Conservation (phyloP, 306 rosid genomes). For the Dalbergia oliveri region DNA sequence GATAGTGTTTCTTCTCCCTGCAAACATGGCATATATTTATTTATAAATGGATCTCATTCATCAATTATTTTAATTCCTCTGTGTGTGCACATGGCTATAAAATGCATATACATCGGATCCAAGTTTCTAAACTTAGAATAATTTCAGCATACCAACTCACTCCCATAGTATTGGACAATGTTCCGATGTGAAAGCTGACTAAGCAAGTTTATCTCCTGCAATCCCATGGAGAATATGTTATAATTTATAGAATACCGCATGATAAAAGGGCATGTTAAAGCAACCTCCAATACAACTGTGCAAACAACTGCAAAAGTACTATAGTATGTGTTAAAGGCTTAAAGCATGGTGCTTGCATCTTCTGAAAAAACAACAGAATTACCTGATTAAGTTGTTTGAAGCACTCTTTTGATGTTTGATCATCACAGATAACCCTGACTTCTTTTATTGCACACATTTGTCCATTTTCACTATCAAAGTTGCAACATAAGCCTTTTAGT, state of each 20-base stretch:
- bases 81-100: slow-evolving; percentile 8
- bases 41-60: slow-evolving; percentile 34
- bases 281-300: slow-evolving; percentile 35
- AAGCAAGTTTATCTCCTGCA: slow-evolving; percentile 94
- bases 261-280: slow-evolving; percentile 8
- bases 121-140: slow-evolving; percentile 5
- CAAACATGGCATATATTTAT: slow-evolving; percentile 42
- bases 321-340: slow-evolving; percentile 26
- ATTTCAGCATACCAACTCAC: slow-evolving; percentile 69
- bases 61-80: neutral
- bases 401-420: slow-evolving; percentile 85
- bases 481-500: slow-evolving; percentile 54
- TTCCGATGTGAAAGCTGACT: slow-evolving; percentile 87
- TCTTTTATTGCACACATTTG: slow-evolving; percentile 99
- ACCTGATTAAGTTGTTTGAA: slow-evolving; percentile 97
- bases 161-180: slow-evolving; percentile 91
- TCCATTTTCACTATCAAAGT: slow-evolving; percentile 83
- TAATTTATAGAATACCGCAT: slow-evolving; percentile 24
- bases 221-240: slow-evolving; percentile 33
- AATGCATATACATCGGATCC: slow-evolving; percentile 16
- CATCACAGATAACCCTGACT: slow-evolving; percentile 84
- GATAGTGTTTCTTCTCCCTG: slow-evolving; percentile 90
- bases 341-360: slow-evolving; percentile 28
- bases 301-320: slow-evolving; percentile 32
- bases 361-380: slow-evolving; percentile 33